Conservation (phyloP, 257 asterid species). For the Avicennia marina region DNA sequence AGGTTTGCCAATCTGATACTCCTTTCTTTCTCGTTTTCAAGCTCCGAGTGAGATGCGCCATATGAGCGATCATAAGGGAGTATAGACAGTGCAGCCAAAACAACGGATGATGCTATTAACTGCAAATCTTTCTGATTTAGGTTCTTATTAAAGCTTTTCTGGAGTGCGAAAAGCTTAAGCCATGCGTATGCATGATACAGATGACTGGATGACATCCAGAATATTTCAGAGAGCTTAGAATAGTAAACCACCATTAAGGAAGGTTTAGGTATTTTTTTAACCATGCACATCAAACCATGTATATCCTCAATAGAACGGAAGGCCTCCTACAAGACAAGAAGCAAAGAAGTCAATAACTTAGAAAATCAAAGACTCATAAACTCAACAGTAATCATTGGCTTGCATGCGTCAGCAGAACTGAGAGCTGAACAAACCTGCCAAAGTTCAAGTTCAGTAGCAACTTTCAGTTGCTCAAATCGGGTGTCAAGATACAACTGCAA, state of each 20-base stretch:
- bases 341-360: not conserved
- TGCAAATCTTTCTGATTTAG: constrained; percentile 88
- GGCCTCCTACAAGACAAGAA: constrained; percentile 59
- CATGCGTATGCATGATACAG: constrained; percentile 97
- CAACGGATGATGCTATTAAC: constrained; percentile 77
- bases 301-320: constrained; percentile 92
- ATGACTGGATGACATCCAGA: constrained; percentile 84
- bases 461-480: constrained; percentile 89
- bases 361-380: not conserved
- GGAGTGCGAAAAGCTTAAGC: constrained; percentile 91
- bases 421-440: constrained; percentile 71
- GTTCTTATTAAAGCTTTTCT: constrained; percentile 77
- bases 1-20: constrained; percentile 60
- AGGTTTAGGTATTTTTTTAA: constrained; percentile 80
- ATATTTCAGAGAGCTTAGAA: constrained; percentile 82
- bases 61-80: constrained; percentile 65
- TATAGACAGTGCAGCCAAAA: constrained; percentile 85
- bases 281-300: constrained; percentile 80
- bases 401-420: not conserved
- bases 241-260: constrained; percentile 81
- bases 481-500: constrained; percentile 87
- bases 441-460: constrained; percentile 85
- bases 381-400: not conserved
- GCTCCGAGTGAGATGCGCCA: constrained; percentile 79
- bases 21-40: constrained; percentile 79